A percentile compares a stretch with the other conserved stretches of the same genome.
These are phyloP conservation scores for Dactylis glomerata DNA, from an alignment of 176 grass and related monocot genomes.

Conservation along the genomic window DNA sequence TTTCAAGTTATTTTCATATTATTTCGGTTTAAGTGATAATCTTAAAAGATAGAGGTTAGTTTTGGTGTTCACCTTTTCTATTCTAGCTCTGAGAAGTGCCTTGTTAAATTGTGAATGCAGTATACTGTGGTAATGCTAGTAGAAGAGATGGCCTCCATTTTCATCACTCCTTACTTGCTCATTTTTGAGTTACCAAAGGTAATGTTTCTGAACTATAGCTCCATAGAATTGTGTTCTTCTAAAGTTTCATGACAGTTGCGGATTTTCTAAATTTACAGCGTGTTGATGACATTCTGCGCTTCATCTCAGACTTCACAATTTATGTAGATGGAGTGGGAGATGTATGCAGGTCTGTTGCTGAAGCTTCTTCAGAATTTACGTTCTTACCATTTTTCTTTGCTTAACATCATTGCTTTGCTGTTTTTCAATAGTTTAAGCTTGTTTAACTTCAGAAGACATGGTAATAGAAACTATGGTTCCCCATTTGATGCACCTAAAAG, in stretches of 20 bases:
- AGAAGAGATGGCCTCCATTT: slow-evolving; percentile 96
- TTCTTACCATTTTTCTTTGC: slow-evolving; percentile 1
- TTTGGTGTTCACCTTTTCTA: neutral
- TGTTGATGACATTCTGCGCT: slow-evolving; percentile 88
- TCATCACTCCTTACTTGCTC: slow-evolving; percentile 87
- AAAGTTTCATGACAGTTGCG: slow-evolving; percentile 15
- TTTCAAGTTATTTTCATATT: neutral
- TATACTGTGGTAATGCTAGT: slow-evolving; percentile 95
- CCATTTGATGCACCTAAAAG: slow-evolving; percentile 64
- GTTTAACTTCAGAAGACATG: slow-evolving; percentile 90
- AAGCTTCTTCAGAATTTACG: slow-evolving; percentile 28
- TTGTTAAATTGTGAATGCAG: slow-evolving; percentile 42
- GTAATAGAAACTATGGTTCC: slow-evolving; percentile 88
- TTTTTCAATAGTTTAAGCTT: slow-evolving; percentile 69
- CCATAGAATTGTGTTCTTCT: neutral
- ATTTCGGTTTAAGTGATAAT: neutral
- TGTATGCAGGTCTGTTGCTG: slow-evolving; percentile 78
- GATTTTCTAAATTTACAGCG: slow-evolving; percentile 51
- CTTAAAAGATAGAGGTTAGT: neutral
- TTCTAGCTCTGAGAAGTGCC: slow-evolving; percentile 18
- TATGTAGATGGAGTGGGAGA: slow-evolving; percentile 96
- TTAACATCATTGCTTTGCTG: slow-evolving; percentile 27
- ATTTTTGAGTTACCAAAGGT: slow-evolving; percentile 93
- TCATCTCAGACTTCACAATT: slow-evolving; percentile 94
- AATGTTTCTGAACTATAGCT: slow-evolving; percentile 39